A percentile compares a stretch with the other conserved stretches of the same genome.
These are phyloP conservation scores for Chrysopogon serrulatus DNA, from an alignment of 176 grass and related monocot species.

Conservation along the genomic window DNA sequence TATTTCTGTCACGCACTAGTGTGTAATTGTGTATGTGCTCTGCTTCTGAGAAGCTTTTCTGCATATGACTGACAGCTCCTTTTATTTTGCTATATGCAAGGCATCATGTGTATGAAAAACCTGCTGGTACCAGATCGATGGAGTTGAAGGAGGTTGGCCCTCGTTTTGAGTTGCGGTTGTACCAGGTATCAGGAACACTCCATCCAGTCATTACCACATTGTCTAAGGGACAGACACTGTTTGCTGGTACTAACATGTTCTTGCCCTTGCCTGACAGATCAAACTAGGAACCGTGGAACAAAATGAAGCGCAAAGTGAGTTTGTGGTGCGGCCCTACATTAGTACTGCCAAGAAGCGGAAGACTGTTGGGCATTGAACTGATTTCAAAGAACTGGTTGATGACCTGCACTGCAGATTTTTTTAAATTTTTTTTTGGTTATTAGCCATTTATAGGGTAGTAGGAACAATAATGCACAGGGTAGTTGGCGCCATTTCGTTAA, in stretches of 20 bases:
- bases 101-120: slow-evolving; percentile 86
- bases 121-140: slow-evolving; percentile 63
- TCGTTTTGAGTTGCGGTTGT: slow-evolving; percentile 73
- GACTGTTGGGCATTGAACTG: slow-evolving; percentile 12
- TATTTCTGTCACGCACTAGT: neutral
- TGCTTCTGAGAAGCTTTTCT: neutral
- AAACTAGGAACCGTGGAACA: too few relatives aligned
- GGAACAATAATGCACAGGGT: neutral
- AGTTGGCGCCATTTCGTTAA: too few relatives aligned
- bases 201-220: neutral
- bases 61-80: neutral
- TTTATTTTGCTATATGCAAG: slow-evolving; percentile 25
- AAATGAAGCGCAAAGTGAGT: too few relatives aligned
- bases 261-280: slow-evolving; percentile 33
- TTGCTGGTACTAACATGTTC: neutral
- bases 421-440: neutral
- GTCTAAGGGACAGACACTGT: neutral
- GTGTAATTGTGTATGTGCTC: neutral
- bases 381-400: too few relatives aligned
- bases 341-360: too few relatives aligned
- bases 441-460: neutral
- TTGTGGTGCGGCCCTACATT: too few relatives aligned
- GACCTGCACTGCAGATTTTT: neutral
- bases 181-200: slow-evolving; percentile 39
- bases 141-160: slow-evolving; percentile 83